Percentiles rank a stretch among this genome's conserved stretches.
Evolutionary conservation across 139 green algal species (phyloP).

Genomic region (Chlamydomonas schloesseri): DNA sequence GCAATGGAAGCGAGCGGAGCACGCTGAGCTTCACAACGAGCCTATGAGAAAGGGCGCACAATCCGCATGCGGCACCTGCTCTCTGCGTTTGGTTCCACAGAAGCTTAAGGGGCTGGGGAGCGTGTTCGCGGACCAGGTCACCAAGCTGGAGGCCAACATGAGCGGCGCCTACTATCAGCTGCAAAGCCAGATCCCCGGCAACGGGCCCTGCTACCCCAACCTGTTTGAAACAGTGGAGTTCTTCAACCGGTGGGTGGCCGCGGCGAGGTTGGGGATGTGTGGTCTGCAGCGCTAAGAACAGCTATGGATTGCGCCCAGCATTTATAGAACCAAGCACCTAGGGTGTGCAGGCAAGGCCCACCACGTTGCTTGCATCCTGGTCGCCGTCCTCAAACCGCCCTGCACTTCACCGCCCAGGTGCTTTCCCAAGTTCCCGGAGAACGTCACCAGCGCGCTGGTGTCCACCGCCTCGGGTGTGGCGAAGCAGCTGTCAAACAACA

Average conservation of each 20-base stretch:
- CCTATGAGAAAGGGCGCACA: too few species aligned
- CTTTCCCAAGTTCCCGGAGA: conserved; percentile 63
- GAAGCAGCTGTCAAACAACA: background rate
- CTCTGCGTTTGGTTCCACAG: background rate
- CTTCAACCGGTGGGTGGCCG: conserved; percentile 68
- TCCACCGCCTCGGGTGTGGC: background rate
- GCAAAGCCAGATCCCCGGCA: conserved; percentile 66
- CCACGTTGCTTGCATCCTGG: too few species aligned
- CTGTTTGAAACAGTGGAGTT: conserved; percentile 65
- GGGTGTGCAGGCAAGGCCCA: too few species aligned
- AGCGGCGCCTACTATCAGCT: conserved; percentile 70
- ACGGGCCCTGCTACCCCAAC: conserved; percentile 81
- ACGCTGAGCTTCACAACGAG: too few species aligned
- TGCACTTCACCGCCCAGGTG: too few species aligned
- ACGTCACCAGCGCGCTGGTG: conserved; percentile 31
- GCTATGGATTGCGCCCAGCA: too few species aligned
- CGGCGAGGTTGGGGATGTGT: too few species aligned
- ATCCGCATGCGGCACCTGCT: too few species aligned
- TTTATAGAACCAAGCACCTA: too few species aligned
- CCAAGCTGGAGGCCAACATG: conserved; percentile 14
- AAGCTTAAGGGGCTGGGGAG: conserved; percentile 14
- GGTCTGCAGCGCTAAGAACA: too few species aligned
- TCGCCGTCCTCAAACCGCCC: too few species aligned
- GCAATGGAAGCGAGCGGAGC: too few species aligned
- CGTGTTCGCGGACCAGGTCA: background rate